phyloP scores from a whole-genome alignment of 495 filamentous ascomycete genomes.

The Aspergillus hancockii region DNA sequence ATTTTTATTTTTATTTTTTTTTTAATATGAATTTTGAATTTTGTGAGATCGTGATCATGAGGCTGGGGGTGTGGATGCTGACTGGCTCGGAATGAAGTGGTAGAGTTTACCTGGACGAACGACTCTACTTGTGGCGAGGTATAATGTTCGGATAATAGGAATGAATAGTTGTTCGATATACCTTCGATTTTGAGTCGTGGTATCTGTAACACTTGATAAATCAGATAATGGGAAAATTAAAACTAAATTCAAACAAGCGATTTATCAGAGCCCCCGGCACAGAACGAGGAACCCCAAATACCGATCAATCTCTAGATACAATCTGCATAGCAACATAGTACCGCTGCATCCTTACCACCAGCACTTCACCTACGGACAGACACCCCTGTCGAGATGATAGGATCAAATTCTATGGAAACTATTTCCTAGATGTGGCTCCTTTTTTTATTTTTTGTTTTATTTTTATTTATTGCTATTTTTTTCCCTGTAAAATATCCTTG shows the following conservation, averaged over 20 bases:
- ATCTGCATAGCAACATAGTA: neutral
- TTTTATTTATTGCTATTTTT: slow-evolving; percentile 2
- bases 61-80: neutral
- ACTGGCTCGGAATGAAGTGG: neutral
- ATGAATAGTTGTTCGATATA: neutral
- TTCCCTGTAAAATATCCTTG: neutral
- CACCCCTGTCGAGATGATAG: neutral
- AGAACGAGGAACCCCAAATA: slow-evolving; percentile 1
- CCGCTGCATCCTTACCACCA: slow-evolving; percentile 1
- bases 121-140: neutral
- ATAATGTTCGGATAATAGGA: neutral
- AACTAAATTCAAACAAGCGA: neutral
- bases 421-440: slow-evolving; percentile 3
- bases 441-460: too few species aligned
- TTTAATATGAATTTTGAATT: neutral
- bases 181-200: neutral
- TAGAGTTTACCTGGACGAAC: neutral
- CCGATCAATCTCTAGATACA: neutral
- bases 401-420: slow-evolving; percentile 1
- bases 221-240: slow-evolving; percentile 2
- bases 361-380: slow-evolving; percentile 2
- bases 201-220: neutral
- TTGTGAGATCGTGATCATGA: neutral
- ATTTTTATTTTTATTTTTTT: neutral
- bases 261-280: neutral